Evolutionary conservation across 805 yeast genomes (phyloP), one percentile per base, ranked within the genome.

Genomic region (Pichia exigua): DNA sequence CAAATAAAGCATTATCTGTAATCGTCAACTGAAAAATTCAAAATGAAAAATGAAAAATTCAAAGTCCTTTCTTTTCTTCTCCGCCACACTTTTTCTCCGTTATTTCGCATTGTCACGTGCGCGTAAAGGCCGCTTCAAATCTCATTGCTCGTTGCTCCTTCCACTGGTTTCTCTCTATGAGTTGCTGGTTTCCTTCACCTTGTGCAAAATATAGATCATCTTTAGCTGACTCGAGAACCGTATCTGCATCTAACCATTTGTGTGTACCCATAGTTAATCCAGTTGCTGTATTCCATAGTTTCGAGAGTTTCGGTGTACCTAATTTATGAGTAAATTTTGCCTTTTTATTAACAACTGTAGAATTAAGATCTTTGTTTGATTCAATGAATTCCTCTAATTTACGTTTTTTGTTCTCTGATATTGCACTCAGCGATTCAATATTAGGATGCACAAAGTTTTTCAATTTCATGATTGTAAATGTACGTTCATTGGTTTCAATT

Each of bases 281-380:
- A 4, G 56, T 53, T 35, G 17, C 20, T 17, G 20, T n/a, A 17
- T 46, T 58, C 70, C 71, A 67, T 1, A 60, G 45, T 39, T 59
- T 59, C 7, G 68, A 54, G 39, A 67, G 47, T 41, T 55, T 59
- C 0, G 69, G 61, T 1, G 66, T 63, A 5, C 70, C 71, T 57
- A 64, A 30, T 42, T 50, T 52, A 44, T 61, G 56, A 45, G 57
- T 48, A 28, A 57, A 57, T 47, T 63, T 63, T 1, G 58, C 57
- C 47, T 55, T 57, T 47, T 60, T 64, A 22, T 50, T 51, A 20
- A 24, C 10, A 10, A 53, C 43, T 27, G 46, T 24, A 20, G 12
- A 18, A 15, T 44, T 44, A 4, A 45, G 4, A 21, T 42, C 46
- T 21, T 44, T 22, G 9, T 32, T 52, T 4, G 40, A 35, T 5